A percentile compares a stretch with the other conserved stretches of the same genome.
phyloP scores from a whole-genome alignment of 1,284 basidiomycete genomes.

The Limonomyces culmigenus region DNA sequence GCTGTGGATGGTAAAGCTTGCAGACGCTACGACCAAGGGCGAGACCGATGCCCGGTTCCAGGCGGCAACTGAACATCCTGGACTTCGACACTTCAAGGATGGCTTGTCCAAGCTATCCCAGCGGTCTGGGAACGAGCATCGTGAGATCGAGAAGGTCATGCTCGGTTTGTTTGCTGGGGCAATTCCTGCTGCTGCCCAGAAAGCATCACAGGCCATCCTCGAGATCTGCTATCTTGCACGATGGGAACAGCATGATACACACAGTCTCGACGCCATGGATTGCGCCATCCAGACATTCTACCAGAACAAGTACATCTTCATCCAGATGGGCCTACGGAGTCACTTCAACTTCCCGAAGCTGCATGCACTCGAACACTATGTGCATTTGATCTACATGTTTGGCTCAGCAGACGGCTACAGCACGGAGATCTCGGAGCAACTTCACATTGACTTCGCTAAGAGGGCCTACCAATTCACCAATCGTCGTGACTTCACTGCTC shows the following conservation, averaged over 20 bases:
- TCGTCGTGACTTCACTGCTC: slow-evolving; percentile 8
- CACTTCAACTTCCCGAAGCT: slow-evolving; percentile 17
- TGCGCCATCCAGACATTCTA: slow-evolving; percentile 10
- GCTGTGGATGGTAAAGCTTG: slow-evolving; percentile 9
- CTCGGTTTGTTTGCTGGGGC: slow-evolving; percentile 8
- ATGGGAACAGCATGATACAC: slow-evolving; percentile 8
- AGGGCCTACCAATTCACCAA: slow-evolving; percentile 12
- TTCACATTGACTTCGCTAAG: slow-evolving; percentile 16
- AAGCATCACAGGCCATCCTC: slow-evolving; percentile 8
- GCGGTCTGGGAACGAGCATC: slow-evolving; percentile 12
- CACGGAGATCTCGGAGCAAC: slow-evolving; percentile 12
- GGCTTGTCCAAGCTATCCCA: slow-evolving; percentile 12
- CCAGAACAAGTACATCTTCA: slow-evolving; percentile 12
- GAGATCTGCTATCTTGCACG: slow-evolving; percentile 14
- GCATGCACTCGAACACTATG: slow-evolving; percentile 12
- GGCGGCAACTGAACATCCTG: slow-evolving; percentile 7
- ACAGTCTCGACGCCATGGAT: slow-evolving; percentile 6
- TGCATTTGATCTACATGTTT: slow-evolving; percentile 6
- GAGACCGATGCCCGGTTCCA: slow-evolving; percentile 11
- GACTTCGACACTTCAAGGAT: slow-evolving; percentile 11
- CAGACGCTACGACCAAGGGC: slow-evolving; percentile 8
- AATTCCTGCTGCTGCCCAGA: slow-evolving; percentile 3
- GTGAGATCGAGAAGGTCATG: slow-evolving; percentile 11
- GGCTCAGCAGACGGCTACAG: slow-evolving; percentile 11
- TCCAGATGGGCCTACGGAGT: slow-evolving; percentile 6